These are phyloP conservation scores for Tuctoria greenei DNA, from an alignment of 176 grass and related monocot species.

Conservation along the genomic window DNA sequence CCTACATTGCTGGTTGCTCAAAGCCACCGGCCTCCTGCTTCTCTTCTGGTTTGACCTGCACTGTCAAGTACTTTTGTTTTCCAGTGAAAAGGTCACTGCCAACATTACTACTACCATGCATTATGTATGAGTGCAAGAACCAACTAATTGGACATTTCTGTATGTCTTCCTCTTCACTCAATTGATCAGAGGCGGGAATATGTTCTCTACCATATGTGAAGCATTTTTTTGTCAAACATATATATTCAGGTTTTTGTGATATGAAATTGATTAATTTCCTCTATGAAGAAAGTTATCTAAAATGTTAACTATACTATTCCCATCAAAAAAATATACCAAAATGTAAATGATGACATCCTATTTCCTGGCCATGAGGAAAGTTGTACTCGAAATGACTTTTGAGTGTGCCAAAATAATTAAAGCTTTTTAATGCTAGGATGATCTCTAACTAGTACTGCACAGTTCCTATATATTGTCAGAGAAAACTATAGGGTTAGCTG, in stretches of 20 bases:
- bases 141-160: neutral
- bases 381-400: constrained; percentile 21
- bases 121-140: neutral
- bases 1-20: constrained; percentile 44
- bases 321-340: neutral
- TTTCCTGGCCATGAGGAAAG: constrained; percentile 4
- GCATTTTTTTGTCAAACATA: neutral
- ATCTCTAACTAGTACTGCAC: constrained; percentile 1
- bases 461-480: constrained; percentile 34
- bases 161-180: neutral
- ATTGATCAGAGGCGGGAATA: too few species aligned
- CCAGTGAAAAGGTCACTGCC: constrained; percentile 29
- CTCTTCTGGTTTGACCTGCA: constrained; percentile 49
- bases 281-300: neutral
- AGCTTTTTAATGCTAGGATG: constrained; percentile 12
- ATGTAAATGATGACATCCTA: neutral
- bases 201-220: neutral
- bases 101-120: constrained; percentile 7
- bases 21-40: constrained; percentile 34
- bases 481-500: constrained; percentile 23
- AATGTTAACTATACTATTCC: neutral
- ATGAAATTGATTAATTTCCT: neutral
- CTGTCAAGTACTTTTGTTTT: constrained; percentile 1
- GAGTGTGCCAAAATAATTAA: neutral
- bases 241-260: neutral